These are phyloP conservation scores for Pseudonitzschia delicatissima DNA, from an alignment of 108 stramenopile genomes.

Conservation along the genomic window DNA sequence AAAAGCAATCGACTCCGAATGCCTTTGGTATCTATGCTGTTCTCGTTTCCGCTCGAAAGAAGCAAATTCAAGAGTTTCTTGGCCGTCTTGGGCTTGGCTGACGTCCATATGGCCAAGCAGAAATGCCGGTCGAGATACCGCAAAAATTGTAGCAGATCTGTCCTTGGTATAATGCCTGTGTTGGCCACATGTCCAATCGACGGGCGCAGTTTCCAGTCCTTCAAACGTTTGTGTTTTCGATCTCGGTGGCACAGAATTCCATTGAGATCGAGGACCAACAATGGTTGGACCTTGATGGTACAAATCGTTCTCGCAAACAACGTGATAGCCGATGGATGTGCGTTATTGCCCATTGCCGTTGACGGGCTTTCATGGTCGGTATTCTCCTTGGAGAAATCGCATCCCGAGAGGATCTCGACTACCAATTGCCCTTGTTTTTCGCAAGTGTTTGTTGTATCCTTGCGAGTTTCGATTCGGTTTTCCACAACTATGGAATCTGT, in stretches of 20 bases:
- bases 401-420: neutral
- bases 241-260: constrained; percentile 82
- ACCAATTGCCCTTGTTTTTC: neutral
- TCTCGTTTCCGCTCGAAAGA: constrained; percentile 19
- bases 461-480: neutral
- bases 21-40: neutral
- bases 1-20: constrained; percentile 56
- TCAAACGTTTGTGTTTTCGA: constrained; percentile 19
- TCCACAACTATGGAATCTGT: neutral
- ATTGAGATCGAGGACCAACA: constrained; percentile 79
- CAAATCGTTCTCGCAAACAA: neutral
- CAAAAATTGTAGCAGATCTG: constrained; percentile 51
- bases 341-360: neutral
- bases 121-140: constrained; percentile 48
- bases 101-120: constrained; percentile 79
- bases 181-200: constrained; percentile 44
- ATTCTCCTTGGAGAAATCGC: neutral
- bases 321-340: neutral
- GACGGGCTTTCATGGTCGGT: neutral
- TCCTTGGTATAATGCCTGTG: constrained; percentile 68
- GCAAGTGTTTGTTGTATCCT: neutral
- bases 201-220: constrained; percentile 27
- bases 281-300: constrained; percentile 47
- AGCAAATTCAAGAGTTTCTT: constrained; percentile 43
- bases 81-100: constrained; percentile 68